A percentile compares a stretch with the other conserved stretches of the same genome.
phyloP scores from a whole-genome alignment of 2,329 filamentous ascomycete genomes.

The Fusarium camptoceras region DNA sequence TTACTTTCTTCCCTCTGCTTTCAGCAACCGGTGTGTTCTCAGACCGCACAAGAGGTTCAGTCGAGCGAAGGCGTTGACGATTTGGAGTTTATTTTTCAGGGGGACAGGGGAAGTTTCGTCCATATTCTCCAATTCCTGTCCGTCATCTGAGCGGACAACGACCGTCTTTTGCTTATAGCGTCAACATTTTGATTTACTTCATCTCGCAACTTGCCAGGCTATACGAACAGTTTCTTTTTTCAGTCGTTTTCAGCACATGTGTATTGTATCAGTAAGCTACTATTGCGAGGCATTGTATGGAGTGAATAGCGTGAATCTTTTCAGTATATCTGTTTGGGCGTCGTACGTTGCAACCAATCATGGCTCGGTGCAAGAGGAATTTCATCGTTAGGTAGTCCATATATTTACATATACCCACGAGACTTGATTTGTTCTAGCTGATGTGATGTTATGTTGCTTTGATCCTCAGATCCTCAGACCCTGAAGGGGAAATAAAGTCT shows the following conservation, averaged over 20 bases:
- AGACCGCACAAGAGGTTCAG: not conserved
- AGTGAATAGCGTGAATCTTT: conserved; percentile 30
- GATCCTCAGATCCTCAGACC: not conserved
- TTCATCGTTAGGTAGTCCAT: conserved; percentile 1
- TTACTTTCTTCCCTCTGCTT: not conserved
- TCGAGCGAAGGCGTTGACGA: not conserved
- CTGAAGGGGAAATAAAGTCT: not conserved
- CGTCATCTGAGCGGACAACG: not conserved
- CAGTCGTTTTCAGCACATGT: not conserved
- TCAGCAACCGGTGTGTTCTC: not conserved
- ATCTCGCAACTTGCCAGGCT: not conserved
- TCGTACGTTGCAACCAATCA: conserved; percentile 2
- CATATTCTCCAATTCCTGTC: not conserved
- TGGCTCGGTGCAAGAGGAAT: not conserved
- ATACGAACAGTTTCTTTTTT: not conserved
- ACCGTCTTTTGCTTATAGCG: conserved; percentile 6
- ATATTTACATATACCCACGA: conserved; percentile 16
- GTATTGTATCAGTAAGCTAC: conserved; percentile 24
- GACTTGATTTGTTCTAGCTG: not conserved
- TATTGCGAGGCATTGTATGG: conserved; percentile 36
- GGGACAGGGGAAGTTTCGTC: not conserved
- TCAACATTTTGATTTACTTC: conserved; percentile 3
- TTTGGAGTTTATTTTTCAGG: not conserved
- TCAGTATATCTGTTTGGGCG: conserved; percentile 9
- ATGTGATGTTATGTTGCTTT: not conserved